These are phyloP conservation scores for Heliophila coronopifolia DNA, from an alignment of 441 rosid genomes.

Conservation along the genomic window DNA sequence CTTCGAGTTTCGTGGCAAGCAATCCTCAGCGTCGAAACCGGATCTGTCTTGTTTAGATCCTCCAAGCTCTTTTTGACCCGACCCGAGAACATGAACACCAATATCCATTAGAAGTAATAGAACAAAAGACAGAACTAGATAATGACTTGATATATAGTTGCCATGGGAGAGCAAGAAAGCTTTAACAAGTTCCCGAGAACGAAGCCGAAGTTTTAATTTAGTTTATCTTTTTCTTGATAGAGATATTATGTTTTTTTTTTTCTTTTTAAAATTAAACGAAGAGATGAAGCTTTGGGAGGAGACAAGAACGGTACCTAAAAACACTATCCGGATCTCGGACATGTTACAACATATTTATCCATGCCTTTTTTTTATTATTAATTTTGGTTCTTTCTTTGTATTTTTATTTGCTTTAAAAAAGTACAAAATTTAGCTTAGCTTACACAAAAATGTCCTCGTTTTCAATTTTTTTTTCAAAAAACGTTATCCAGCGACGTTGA, in stretches of 20 bases:
- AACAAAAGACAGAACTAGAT: slow-evolving; percentile 21
- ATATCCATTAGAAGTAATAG: slow-evolving; percentile 42
- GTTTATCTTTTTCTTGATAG: slow-evolving; percentile 2
- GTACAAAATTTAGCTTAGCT: slow-evolving; percentile 1
- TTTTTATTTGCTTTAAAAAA: background rate
- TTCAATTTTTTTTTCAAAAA: too few relatives aligned
- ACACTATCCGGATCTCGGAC: slow-evolving; percentile 38
- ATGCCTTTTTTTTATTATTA: slow-evolving; percentile 23
- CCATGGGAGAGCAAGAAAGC: slow-evolving; percentile 37
- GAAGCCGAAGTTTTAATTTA: slow-evolving; percentile 21
- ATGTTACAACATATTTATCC: slow-evolving; percentile 35
- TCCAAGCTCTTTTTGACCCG: slow-evolving; percentile 35
- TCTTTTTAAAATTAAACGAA: background rate
- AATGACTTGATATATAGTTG: slow-evolving; percentile 33
- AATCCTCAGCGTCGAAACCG: slow-evolving; percentile 41
- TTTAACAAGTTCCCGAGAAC: slow-evolving; percentile 15
- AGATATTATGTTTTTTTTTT: background rate
- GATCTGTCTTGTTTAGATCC: slow-evolving; percentile 51
- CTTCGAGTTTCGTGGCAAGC: slow-evolving; percentile 39
- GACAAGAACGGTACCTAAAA: slow-evolving; percentile 33
- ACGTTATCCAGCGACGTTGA: background rate
- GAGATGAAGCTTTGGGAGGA: slow-evolving; percentile 33
- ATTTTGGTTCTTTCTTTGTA: slow-evolving; percentile 15
- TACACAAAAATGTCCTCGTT: too few relatives aligned
- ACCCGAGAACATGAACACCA: slow-evolving; percentile 43